Evolutionary conservation across 768 basidiomycete species (phyloP).

Genomic region (Podaxis sp.): DNA sequence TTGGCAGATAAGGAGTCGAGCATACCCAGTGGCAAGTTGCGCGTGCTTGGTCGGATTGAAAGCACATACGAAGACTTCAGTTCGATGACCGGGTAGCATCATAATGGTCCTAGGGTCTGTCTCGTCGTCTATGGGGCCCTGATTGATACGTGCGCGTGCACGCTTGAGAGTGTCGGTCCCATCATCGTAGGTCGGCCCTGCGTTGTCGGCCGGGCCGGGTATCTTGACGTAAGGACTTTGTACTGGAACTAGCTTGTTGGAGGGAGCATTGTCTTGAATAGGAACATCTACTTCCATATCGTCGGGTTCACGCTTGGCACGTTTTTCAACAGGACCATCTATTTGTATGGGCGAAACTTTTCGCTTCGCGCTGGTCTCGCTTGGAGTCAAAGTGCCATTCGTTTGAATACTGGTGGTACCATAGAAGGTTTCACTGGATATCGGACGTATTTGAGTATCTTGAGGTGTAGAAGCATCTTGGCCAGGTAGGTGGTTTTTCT

Average conservation of each 20-base stretch:
- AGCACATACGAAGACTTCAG: constrained; percentile 75
- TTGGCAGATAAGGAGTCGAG: neutral
- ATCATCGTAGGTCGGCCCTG: constrained; percentile 14
- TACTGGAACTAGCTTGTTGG: constrained; percentile 10
- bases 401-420: constrained; percentile 3
- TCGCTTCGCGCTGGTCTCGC: constrained; percentile 36
- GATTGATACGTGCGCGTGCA: constrained; percentile 7
- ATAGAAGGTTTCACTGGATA: constrained; percentile 12
- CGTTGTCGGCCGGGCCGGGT: constrained; percentile 11
- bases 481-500: neutral
- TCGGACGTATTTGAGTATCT: neutral
- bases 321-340: constrained; percentile 59
- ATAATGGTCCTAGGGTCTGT: constrained; percentile 39
- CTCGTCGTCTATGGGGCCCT: constrained; percentile 38
- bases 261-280: neutral
- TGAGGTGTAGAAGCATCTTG: neutral
- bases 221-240: constrained; percentile 13
- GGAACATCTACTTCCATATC: constrained; percentile 42
- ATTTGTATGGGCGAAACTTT: constrained; percentile 47
- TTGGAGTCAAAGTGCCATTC: constrained; percentile 11
- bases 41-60: constrained; percentile 65
- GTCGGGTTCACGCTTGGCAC: constrained; percentile 47
- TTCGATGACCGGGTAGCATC: constrained; percentile 52
- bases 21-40: constrained; percentile 73
- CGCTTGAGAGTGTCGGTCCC: neutral